Conservation (phyloP, 1,139 yeast species). For the Debaryomycetaceae sp. region DNA sequence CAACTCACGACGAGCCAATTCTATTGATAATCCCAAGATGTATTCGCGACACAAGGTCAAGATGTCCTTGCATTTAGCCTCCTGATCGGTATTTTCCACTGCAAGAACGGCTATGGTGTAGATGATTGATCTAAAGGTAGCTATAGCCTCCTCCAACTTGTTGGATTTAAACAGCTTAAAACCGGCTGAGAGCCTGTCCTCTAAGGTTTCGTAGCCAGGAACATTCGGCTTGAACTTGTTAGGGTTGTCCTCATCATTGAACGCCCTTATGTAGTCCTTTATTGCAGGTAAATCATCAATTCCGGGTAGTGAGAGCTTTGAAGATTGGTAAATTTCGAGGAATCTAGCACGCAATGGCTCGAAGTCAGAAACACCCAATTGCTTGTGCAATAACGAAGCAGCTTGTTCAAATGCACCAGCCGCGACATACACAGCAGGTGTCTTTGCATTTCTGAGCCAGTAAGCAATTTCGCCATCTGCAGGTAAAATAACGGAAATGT, state of each 20-base stretch:
- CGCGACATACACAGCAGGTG: slow-evolving; percentile 92
- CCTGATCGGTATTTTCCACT: slow-evolving; percentile 73
- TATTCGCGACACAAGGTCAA: slow-evolving; percentile 81
- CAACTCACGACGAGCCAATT: slow-evolving; percentile 78
- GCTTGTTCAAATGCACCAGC: slow-evolving; percentile 97
- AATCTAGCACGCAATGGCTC: slow-evolving; percentile 85
- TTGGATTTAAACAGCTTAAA: slow-evolving; percentile 81
- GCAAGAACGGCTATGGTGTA: slow-evolving; percentile 72
- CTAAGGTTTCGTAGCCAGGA: slow-evolving; percentile 74
- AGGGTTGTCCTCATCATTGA: slow-evolving; percentile 57
- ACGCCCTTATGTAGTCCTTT: slow-evolving; percentile 63
- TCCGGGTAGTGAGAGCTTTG: slow-evolving; percentile 74
- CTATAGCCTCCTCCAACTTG: slow-evolving; percentile 77
- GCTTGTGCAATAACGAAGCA: slow-evolving; percentile 85
- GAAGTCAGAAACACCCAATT: slow-evolving; percentile 80
- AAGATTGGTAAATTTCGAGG: slow-evolving; percentile 76
- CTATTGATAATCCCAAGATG: slow-evolving; percentile 87
- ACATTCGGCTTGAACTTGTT: slow-evolving; percentile 58
- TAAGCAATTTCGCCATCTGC: slow-evolving; percentile 61
- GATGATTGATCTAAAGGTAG: slow-evolving; percentile 72
- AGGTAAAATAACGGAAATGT: slow-evolving; percentile 27
- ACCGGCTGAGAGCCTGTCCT: slow-evolving; percentile 65
- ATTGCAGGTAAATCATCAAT: slow-evolving; percentile 69
- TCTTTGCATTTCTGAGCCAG: slow-evolving; percentile 88
- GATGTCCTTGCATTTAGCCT: slow-evolving; percentile 68